Evolutionary conservation across 768 basidiomycete genomes (phyloP).

Genomic region (Rhodocollybia butyracea): DNA sequence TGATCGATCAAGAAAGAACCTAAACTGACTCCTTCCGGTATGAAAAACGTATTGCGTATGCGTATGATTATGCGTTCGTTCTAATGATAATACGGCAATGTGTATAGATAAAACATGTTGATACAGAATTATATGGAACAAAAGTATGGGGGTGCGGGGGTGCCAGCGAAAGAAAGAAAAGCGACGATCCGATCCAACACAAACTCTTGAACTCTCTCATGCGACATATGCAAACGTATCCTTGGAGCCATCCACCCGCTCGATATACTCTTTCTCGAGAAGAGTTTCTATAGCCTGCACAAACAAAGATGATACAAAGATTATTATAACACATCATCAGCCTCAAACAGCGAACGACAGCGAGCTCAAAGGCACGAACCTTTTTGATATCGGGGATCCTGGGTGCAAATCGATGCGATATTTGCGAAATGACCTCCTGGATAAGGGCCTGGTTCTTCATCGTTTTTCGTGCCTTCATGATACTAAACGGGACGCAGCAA

Average conservation of each 20-base stretch:
- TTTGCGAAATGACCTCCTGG: constrained; percentile 87
- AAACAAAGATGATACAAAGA: constrained; percentile 14
- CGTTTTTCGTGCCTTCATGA: constrained; percentile 94
- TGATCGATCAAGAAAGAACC: too few species aligned
- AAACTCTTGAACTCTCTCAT: constrained; percentile 29
- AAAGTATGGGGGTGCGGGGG: not conserved
- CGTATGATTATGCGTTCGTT: constrained; percentile 48
- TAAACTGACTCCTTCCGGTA: not conserved
- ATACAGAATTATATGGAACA: constrained; percentile 13
- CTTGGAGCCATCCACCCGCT: constrained; percentile 87
- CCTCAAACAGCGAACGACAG: not conserved
- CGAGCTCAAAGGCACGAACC: constrained; percentile 38
- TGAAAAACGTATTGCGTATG: too few species aligned
- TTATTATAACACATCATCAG: not conserved
- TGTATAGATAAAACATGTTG: constrained; percentile 72
- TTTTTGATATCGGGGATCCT: constrained; percentile 98
- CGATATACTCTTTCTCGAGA: constrained; percentile 96
- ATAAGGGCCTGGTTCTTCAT: constrained; percentile 93
- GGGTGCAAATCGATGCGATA: constrained; percentile 84
- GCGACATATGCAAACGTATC: constrained; percentile 85
- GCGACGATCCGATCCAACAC: constrained; percentile 3
- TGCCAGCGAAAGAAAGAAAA: constrained; percentile 7
- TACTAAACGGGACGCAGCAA: constrained; percentile 37
- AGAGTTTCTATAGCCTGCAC: constrained; percentile 85
- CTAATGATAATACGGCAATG: constrained; percentile 93